These are phyloP conservation scores for Tolypocladium inflatum DNA, from an alignment of 2,329 filamentous ascomycete genomes.

Conservation along the genomic window DNA sequence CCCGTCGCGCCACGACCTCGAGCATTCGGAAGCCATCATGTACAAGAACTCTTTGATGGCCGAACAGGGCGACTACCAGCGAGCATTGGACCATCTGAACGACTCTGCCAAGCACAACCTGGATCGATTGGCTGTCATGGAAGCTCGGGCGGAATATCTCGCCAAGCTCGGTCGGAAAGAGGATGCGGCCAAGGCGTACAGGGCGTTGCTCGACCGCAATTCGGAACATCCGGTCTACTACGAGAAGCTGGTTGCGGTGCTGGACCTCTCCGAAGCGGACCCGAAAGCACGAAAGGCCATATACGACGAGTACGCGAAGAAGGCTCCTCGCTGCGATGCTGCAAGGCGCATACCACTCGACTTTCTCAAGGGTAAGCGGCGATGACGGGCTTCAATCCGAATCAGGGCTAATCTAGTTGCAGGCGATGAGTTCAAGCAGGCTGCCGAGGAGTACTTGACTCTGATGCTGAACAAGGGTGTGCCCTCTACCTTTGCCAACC, in stretches of 20 bases:
- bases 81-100: conserved; percentile 80
- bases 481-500: conserved; percentile 90
- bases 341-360: conserved; percentile 80
- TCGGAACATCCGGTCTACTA: conserved; percentile 84
- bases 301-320: conserved; percentile 68
- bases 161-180: conserved; percentile 65
- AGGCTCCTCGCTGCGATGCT: conserved; percentile 76
- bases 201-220: conserved; percentile 75
- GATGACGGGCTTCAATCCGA: not conserved
- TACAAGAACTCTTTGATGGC: conserved; percentile 96
- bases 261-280: conserved; percentile 53
- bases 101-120: conserved; percentile 66
- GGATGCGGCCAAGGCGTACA: conserved; percentile 76
- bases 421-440: conserved; percentile 71
- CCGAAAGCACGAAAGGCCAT: conserved; percentile 57
- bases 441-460: conserved; percentile 70
- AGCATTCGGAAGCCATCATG: conserved; percentile 86
- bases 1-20: conserved; percentile 69
- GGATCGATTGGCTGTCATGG: conserved; percentile 77
- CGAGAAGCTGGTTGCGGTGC: conserved; percentile 59
- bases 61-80: conserved; percentile 73
- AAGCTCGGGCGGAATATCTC: conserved; percentile 78
- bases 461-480: conserved; percentile 87
- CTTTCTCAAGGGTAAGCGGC: conserved; percentile 60
- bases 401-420: conserved; percentile 11